Evolutionary conservation across 805 yeast genomes (phyloP).

Genomic region (Kazachstania kunashirensis): DNA sequence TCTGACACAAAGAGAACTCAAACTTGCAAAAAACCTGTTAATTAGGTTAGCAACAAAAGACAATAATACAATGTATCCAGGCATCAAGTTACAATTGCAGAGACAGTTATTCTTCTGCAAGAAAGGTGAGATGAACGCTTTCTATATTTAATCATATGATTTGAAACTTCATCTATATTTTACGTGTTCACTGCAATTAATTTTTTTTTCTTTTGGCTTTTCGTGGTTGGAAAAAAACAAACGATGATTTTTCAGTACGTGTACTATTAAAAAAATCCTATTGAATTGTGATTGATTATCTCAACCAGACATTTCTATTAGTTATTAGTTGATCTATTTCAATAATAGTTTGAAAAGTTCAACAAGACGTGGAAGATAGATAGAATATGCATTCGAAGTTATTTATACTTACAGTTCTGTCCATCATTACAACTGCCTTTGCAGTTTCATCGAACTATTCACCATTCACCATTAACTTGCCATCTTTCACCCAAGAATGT

Average conservation of each 20-base stretch:
- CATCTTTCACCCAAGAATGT: conserved; percentile 38
- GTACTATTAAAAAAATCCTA: no score
- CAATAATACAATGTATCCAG: not conserved
- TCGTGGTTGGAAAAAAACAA: no score
- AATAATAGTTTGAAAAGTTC: no score
- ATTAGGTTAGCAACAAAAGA: conserved; percentile 4
- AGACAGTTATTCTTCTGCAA: conserved; percentile 45
- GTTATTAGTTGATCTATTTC: no score
- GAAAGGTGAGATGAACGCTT: conserved; percentile 52
- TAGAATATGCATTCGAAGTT: conserved; percentile 1
- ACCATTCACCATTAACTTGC: conserved; percentile 30
- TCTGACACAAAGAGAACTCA: conserved; percentile 24
- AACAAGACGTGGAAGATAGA: no score
- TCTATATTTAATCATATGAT: conserved; percentile 8
- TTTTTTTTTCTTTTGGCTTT: no score
- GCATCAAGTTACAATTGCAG: conserved; percentile 27
- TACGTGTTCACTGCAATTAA: no score
- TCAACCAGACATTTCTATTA: no score
- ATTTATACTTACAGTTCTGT: conserved; percentile 1
- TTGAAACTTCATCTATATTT: no score
- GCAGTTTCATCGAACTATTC: conserved; percentile 21
- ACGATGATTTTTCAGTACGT: no score
- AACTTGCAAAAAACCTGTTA: conserved; percentile 19
- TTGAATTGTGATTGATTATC: no score
- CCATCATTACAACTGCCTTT: conserved; percentile 7